Evolutionary conservation across 306 rosid genomes (phyloP), one percentile per base, ranked within the genome.

Genomic region (Casuarina cunninghamiana): DNA sequence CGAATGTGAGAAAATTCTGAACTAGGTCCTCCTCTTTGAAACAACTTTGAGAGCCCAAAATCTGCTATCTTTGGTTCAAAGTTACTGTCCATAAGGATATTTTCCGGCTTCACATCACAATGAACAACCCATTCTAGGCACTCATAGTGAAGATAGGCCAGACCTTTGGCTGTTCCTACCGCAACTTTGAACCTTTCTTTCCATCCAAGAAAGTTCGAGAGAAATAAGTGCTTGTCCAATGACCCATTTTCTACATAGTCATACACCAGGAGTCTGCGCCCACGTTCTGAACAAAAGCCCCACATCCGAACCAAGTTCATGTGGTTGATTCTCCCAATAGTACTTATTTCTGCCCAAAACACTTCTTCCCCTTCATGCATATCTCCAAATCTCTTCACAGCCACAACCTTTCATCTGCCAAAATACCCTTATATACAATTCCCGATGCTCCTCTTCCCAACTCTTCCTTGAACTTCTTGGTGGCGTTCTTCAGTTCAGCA

Each of bases 271-370:
- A 86, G 53, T 60, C 77, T 86, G 15, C 83, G 86, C 3, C 76
- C 45, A 26, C 81, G 74, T 0, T 83, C 84, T 0, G 83, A 78
- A 4, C 87, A 86, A 32, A 81, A 86, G 2, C 89, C 89, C 83
- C 81, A 83, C 1, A 86, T 38, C 53, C 84, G 83, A 4, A 86
- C 89, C 19, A 86, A 74, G 72, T 86, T 86, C 46, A 19, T 72
- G 3, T 86, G 89, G 8, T 86, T 81, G 26, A 86, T 77, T 63
- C 72, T 86, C 26, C 89, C 89, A 26, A 86, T 83, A 3, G 84
- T 55, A 51, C 89, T 81, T 2, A 86, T 83, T 50, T 86, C 87
- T 26, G 85, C 87, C 89, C 89, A 83, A 54, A 86, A 86, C 41
- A 83, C 85, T 2, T 85, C 78, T 35, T 83, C 80, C 38, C 87